Base-by-base conservation (phyloP, 2,329 filamentous ascomycete genomes). In the Pseudogymnoascus sp. region DNA sequence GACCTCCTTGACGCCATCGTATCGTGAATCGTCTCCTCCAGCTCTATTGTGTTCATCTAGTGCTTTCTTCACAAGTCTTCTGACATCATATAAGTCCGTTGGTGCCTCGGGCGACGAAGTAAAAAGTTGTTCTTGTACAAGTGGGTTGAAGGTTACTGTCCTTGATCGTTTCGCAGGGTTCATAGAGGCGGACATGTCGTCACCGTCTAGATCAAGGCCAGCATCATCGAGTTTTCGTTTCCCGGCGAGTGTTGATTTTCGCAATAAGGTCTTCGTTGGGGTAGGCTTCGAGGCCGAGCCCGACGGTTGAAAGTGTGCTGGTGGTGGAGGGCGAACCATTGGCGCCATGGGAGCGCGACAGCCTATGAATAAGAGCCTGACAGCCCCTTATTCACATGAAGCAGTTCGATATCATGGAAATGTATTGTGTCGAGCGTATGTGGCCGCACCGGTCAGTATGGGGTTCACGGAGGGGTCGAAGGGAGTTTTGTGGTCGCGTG, bases 1-100 rank as follows among this genome's bases (percentile, higher is more conserved):
- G 4, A 84, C 75, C 60, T 84, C 80, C 70, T 86, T 85, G 59
- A 86, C 72, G 29, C 78, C 78, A 67, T 85, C 80, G 72, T 86
- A 86, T 44, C 82, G 82, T 64, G 83, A 81, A 64, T 84, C 81
- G 60, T 83, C 81, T 38, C 82, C 83, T 38, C 59, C 59, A 1
- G 59, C 7, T 42, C 35, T 38, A 26, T 40, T 60, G 10, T 60
- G 35, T 15, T 60, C 59, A 40, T 60, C 59, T 31, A 62, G 19
- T 17, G 60, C 60, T 62, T 44, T 44, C 26, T 10, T 62, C 15
- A 60, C 59, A 26, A 40, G 23, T 7, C 59, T 26, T 31, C 59
- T 60, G 3, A 42, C 38, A 40, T 60, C 59, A n/a, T 40, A 38
- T 40, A 42, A 26, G 26, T 40, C 35, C 21, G 59, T 29, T 31